Conservation (phyloP, 768 basidiomycete genomes). For the Boletus vermiculosoides region DNA sequence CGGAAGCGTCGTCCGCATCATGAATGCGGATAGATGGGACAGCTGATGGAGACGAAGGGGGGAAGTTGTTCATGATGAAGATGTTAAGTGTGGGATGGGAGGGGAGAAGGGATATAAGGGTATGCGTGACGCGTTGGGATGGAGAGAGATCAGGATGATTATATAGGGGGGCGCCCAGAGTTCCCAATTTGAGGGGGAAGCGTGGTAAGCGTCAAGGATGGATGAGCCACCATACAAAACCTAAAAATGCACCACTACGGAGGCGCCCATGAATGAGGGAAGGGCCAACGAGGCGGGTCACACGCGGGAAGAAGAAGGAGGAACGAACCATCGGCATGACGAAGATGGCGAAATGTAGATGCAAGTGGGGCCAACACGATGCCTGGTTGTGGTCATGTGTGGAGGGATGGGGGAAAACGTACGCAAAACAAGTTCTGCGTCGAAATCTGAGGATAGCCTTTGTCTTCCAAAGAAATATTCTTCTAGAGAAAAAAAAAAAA, state of each 20-base stretch:
- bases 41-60: background rate
- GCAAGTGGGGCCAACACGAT: background rate
- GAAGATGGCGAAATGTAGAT: background rate
- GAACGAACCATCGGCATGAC: background rate
- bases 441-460: constrained; percentile 17
- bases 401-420: background rate
- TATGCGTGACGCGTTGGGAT: constrained; percentile 9
- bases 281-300: constrained; percentile 3
- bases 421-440: background rate
- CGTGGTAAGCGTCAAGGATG: constrained; percentile 13
- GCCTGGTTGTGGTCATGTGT: background rate
- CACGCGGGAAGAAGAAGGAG: constrained; percentile 1
- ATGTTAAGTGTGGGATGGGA: background rate
- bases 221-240: background rate
- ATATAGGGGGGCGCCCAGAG: constrained; percentile 16
- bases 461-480: background rate
- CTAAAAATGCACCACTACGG: constrained; percentile 1
- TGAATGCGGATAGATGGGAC: constrained; percentile 24
- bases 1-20: constrained; percentile 6
- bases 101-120: constrained; percentile 1
- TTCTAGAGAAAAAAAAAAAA: too few relatives aligned
- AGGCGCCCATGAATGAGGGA: constrained; percentile 13
- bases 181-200: constrained; percentile 6
- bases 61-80: constrained; percentile 9
- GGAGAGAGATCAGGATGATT: constrained; percentile 6